Base-by-base conservation (phyloP, 2,329 filamentous ascomycete species). In the Cercospora nicotianae region DNA sequence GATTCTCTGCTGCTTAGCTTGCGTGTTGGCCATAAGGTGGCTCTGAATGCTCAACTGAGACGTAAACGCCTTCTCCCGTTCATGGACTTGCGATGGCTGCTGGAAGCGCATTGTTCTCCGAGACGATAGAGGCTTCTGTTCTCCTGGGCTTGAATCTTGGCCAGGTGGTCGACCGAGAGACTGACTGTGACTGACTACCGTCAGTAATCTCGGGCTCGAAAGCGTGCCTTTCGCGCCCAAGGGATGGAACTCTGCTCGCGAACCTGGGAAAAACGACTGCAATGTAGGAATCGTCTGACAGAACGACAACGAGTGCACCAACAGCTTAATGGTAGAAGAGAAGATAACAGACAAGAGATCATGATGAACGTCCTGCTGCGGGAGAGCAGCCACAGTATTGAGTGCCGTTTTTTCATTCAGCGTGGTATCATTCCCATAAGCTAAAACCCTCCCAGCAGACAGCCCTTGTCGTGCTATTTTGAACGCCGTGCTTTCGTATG, bases 311-410 rank as follows among this genome's bases (percentile, higher is more conserved):
- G 3, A 2, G 16, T 42, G 16, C 3, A 42, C 16, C 16, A 16
- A 42, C 3, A 2, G 6, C n/a, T 42, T 3, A n/a, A 42, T 42
- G 16, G 23, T 30, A 58, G 10, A 28, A 62, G 36, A 48, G 65
- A 63, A 31, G 62, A n/a, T 53, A 60, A 64, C 60, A 64, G 36
- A 68, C 59, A 63, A 66, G 60, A 59, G 53, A 64, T 30, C 31
- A 30, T 42, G 18, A 57, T 66, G 26, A 68, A 66, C 63, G 45
- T 65, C 64, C 70, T 72, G 70, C 70, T 70, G 70, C 68, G 66
- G 67, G 68, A 66, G 68, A 70, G 70, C 70, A 70, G 70, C 68
- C 67, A 69, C 67, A 67, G 68, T 72, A 55, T 68, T 69, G 64
- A 66, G 64, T 67, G 60, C 60, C 63, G 62, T 65, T 68, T 59